A percentile compares a stretch with the other conserved stretches of the same genome.
Conservation (phyloP, 495 filamentous ascomycete species). For the Talaromyces wortmannii region DNA sequence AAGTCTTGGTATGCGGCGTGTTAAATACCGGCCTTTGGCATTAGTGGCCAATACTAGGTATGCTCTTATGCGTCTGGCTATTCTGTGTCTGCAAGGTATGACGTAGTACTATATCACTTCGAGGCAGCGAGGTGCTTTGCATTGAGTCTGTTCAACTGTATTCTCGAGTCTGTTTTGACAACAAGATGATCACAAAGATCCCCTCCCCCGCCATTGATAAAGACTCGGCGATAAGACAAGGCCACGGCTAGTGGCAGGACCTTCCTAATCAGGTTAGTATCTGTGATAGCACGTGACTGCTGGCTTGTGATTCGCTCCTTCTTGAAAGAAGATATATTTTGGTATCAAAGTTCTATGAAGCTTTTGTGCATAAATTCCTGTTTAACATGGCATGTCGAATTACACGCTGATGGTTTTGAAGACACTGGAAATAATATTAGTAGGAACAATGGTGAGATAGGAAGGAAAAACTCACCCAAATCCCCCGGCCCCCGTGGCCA, state of each 20-base stretch:
- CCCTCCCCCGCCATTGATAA: neutral
- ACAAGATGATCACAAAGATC: no score
- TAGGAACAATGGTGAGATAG: neutral
- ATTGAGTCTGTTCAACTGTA: no score
- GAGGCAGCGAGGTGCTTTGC: no score
- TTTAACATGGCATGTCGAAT: neutral
- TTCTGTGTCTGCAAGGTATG: no score
- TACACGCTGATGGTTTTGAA: slow-evolving; percentile 64
- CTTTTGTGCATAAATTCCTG: neutral
- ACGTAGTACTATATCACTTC: no score
- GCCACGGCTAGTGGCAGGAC: neutral
- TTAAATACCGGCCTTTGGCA: no score
- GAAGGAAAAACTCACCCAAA: slow-evolving; percentile 53
- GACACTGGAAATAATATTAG: slow-evolving; percentile 30
- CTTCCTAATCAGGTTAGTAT: neutral
- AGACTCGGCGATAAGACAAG: neutral
- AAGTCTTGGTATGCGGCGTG: no score
- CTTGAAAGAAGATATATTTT: neutral
- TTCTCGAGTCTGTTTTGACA: no score
- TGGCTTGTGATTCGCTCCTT: neutral
- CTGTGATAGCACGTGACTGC: neutral
- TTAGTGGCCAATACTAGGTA: no score
- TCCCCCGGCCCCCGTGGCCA: slow-evolving; percentile 81
- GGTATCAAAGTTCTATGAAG: no score
- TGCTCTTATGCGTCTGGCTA: no score